Evolutionary conservation across 2,329 filamentous ascomycete genomes (phyloP).

Genomic region (Cladosporium sp.): DNA sequence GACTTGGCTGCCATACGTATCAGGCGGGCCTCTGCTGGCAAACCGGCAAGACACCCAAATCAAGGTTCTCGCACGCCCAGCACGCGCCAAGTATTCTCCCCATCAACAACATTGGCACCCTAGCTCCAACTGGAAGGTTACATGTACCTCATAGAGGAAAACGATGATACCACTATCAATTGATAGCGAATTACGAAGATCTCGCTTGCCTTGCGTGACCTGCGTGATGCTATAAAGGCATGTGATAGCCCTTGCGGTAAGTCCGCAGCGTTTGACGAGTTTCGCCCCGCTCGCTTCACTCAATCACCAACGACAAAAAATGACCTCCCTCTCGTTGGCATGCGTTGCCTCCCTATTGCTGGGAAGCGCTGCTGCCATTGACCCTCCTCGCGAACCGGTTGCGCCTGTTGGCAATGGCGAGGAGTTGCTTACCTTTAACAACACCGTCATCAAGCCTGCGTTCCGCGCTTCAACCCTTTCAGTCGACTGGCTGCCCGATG

Average conservation of each 20-base stretch:
- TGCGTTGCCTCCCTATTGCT: constrained; percentile 7
- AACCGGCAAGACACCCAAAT: background rate
- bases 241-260: background rate
- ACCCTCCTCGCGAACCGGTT: constrained; percentile 55
- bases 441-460: constrained; percentile 53
- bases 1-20: background rate
- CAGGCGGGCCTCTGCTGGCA: background rate
- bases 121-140: constrained; percentile 19
- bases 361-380: constrained; percentile 35
- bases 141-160: background rate
- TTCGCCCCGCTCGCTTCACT: background rate
- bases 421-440: constrained; percentile 61
- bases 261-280: background rate
- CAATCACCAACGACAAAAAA: background rate
- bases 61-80: constrained; percentile 3
- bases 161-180: constrained; percentile 9
- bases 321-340: constrained; percentile 4
- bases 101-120: constrained; percentile 15
- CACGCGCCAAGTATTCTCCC: constrained; percentile 9
- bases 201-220: constrained; percentile 12
- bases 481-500: constrained; percentile 59
- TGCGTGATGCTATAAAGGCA: background rate
- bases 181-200: background rate
- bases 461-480: constrained; percentile 51
- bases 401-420: constrained; percentile 59